Conservation (phyloP, 306 rosid species). For the Prosopis cineraria region DNA sequence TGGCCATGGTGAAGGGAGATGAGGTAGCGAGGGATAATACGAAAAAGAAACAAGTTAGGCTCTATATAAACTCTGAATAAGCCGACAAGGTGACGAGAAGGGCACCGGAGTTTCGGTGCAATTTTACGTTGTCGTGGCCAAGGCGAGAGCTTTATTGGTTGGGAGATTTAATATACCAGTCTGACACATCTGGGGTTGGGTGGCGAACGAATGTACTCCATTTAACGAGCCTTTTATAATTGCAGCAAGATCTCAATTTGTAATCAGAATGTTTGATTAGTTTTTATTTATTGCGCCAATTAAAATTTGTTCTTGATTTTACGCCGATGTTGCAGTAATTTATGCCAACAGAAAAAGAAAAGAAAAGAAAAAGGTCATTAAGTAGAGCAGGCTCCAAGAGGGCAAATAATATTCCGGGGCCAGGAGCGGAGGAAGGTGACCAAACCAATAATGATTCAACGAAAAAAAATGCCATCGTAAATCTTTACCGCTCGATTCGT, state of each 20-base stretch:
- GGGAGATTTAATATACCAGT: not conserved
- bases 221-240: not conserved
- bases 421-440: not conserved
- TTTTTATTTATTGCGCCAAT: no score
- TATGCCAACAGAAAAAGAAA: no score
- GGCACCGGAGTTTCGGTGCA: not conserved
- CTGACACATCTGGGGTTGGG: not conserved
- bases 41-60: not conserved
- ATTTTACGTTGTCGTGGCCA: not conserved
- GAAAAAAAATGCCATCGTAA: not conserved
- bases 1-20: slow-evolving; percentile 22
- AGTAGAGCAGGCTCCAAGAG: not conserved
- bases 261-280: no score
- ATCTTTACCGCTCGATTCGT: not conserved
- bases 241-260: not conserved
- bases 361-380: no score
- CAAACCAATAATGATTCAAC: not conserved
- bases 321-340: no score
- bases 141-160: not conserved
- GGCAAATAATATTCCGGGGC: not conserved
- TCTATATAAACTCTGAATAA: not conserved
- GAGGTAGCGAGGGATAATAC: not conserved
- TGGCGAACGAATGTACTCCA: not conserved
- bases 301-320: no score
- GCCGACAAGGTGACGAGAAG: not conserved